Evolutionary conservation across 2,329 filamentous ascomycete species (phyloP), one percentile per base, ranked within the genome.

Genomic region (Emergomyces africanus): DNA sequence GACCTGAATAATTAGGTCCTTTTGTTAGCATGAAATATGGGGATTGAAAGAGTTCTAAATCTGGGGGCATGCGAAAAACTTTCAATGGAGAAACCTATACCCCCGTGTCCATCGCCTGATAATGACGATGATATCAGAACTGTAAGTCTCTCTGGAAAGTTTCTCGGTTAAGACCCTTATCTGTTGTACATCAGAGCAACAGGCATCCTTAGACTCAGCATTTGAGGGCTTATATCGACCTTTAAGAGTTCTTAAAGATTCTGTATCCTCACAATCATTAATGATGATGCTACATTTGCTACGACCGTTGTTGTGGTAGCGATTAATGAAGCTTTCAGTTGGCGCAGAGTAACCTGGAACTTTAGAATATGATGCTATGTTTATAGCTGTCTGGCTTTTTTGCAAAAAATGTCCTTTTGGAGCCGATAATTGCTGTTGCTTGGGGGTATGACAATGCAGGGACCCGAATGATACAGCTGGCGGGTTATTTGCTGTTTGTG

Each of bases 1-100:
- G 37, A 71, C 66, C 64, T 70, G 61, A 44, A 15, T 25, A n/a
- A 10, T 46, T 46, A n/a, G 20, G 20, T 46, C 28, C n/a, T n/a
- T 15, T n/a, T 33, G 39, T 54, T 54, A 54, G 30, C 20, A n/a
- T n/a, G 37, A n/a, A 5, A 35, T 28, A 30, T 42, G 41, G n/a
- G 25, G 39, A n/a, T n/a, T 46, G 39, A 30, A 54, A 10, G 44
- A 37, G 35, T 30, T n/a, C 10, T 54, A 35, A 33, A 48, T 35
- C 3, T 44, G 3, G 33, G 49, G 28, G 23, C 5, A 28, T 25
- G 12, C 25, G 41, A 39, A n/a, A 18, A 39, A n/a, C n/a, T n/a
- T n/a, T n/a, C n/a, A n/a, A n/a, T n/a, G n/a, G n/a, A n/a, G n/a
- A n/a, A n/a, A n/a, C n/a, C n/a, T n/a, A n/a, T n/a, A n/a, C n/a